These are phyloP conservation scores for Ogataea pini DNA, from an alignment of 805 yeast species.

Conservation along the genomic window DNA sequence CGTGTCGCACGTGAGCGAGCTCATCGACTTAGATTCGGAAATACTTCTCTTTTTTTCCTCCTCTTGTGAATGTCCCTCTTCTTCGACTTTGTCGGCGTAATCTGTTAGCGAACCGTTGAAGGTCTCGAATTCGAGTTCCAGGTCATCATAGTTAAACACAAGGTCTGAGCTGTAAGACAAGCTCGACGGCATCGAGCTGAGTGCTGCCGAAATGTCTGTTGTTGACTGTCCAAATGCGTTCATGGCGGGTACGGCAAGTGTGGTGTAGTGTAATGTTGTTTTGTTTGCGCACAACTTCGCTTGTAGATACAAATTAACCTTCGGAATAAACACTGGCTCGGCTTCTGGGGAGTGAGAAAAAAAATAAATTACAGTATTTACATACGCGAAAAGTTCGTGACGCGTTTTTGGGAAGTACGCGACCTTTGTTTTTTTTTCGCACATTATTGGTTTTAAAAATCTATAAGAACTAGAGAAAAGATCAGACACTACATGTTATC, in stretches of 20 bases:
- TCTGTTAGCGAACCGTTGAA: conserved; percentile 35
- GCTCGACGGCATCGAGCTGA: conserved; percentile 12
- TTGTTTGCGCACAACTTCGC: no score
- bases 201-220: not conserved
- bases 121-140: conserved; percentile 35
- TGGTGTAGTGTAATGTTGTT: not conserved
- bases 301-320: no score
- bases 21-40: conserved; percentile 17
- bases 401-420: conserved; percentile 2
- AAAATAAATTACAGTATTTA: not conserved
- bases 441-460: not conserved
- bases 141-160: conserved; percentile 26
- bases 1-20: conserved; percentile 23
- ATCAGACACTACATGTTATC: not conserved
- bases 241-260: not conserved
- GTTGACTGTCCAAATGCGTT: conserved; percentile 8
- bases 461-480: conserved; percentile 1
- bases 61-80: not conserved
- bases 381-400: not conserved
- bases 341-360: not conserved
- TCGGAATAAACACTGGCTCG: not conserved
- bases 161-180: conserved; percentile 26
- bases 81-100: conserved; percentile 23
- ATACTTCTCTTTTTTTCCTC: not conserved
- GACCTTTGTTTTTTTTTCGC: conserved; percentile 1